These are phyloP conservation scores for Warburgia ugandensis DNA, from an alignment of 164 flowering plant species.

Conservation along the genomic window DNA sequence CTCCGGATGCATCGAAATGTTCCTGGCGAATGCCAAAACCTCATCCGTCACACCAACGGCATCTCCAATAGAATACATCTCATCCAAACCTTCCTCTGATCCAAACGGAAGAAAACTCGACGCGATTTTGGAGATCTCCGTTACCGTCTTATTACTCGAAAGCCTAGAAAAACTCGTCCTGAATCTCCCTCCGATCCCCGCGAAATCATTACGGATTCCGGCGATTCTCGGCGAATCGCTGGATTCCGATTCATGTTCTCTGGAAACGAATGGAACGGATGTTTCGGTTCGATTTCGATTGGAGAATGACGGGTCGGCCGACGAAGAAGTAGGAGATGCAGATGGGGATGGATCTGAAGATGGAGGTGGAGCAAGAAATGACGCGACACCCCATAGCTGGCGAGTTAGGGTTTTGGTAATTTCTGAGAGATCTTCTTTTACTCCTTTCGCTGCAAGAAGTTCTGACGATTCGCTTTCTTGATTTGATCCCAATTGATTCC, in stretches of 20 bases:
- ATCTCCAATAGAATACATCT: conserved; percentile 18
- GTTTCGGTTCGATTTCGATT: conserved; percentile 12
- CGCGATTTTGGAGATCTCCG: conserved; percentile 39
- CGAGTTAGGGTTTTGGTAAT: conserved; percentile 68
- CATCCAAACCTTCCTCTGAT: conserved; percentile 20
- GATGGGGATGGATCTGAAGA: conserved; percentile 20
- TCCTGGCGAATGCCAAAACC: conserved; percentile 76
- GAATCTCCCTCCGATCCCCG: conserved; percentile 38
- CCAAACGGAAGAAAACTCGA: conserved; percentile 34
- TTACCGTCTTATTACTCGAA: conserved; percentile 19
- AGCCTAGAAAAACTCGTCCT: conserved; percentile 25
- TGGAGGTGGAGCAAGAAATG: conserved; percentile 77
- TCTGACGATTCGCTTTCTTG: conserved; percentile 7
- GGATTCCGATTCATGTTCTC: conserved; percentile 12
- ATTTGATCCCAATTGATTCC: background rate
- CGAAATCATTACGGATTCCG: conserved; percentile 27
- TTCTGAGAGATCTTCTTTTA: conserved; percentile 81
- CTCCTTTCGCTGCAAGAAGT: conserved; percentile 42
- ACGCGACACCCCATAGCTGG: conserved; percentile 83
- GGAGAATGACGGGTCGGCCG: conserved; percentile 7
- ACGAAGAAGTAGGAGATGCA: conserved; percentile 8
- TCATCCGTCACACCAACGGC: conserved; percentile 78
- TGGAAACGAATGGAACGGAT: conserved; percentile 20
- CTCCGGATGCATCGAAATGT: conserved; percentile 92
- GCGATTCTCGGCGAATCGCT: conserved; percentile 17